phyloP scores from a whole-genome alignment of 192 early-diverging fungal species.

The Coemansia sp. region DNA sequence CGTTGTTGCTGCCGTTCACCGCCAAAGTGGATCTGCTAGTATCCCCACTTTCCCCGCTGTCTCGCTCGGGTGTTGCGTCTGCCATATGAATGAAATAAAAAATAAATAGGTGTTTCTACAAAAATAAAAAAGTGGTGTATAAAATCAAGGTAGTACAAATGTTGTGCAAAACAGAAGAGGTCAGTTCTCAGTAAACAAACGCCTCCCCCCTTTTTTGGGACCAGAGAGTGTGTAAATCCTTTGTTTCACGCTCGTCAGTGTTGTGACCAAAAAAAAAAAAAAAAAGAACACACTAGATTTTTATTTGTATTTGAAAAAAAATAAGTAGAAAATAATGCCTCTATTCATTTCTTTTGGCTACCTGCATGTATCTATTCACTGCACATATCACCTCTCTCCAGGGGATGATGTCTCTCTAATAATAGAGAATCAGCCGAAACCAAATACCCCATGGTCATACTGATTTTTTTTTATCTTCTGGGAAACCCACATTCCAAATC shows the following conservation, averaged over 20 bases:
- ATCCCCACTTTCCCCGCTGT: constrained; percentile 4
- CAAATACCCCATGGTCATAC: not conserved
- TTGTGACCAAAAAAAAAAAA: not conserved
- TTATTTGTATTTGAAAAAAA: not conserved
- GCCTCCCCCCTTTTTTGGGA: not conserved
- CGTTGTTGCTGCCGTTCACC: not conserved
- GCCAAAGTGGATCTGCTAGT: not conserved
- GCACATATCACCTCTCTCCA: too few relatives aligned
- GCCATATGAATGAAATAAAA: not conserved
- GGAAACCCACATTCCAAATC: not conserved
- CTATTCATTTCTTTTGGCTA: not conserved
- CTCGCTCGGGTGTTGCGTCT: not conserved
- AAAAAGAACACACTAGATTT: not conserved
- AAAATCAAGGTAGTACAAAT: not conserved
- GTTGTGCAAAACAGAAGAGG: not conserved
- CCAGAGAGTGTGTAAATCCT: constrained; percentile 1
- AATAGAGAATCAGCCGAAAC: not conserved
- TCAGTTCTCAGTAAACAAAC: not conserved
- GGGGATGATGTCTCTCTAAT: not conserved
- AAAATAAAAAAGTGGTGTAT: not conserved
- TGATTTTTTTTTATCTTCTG: not conserved
- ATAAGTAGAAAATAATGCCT: not conserved
- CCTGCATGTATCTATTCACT: not conserved
- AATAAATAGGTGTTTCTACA: not conserved
- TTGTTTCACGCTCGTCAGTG: not conserved